Conservation (phyloP, 2,329 filamentous ascomycete genomes). For the Albophoma yamanashiensis region DNA sequence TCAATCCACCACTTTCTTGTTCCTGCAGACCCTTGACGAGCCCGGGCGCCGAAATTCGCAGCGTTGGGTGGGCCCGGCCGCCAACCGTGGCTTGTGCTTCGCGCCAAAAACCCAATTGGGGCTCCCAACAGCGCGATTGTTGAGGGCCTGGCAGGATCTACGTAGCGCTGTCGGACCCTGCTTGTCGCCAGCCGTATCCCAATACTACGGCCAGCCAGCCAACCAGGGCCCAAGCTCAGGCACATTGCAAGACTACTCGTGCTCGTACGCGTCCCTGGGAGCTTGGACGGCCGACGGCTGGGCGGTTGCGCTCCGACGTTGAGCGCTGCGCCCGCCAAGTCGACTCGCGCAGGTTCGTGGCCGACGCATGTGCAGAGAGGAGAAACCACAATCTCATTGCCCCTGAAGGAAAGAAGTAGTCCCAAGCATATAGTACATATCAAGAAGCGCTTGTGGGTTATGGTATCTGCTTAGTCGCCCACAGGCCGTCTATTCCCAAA, state of each 20-base stretch:
- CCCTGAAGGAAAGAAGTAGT: slow-evolving; percentile 7
- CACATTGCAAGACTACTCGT: too few relatives aligned
- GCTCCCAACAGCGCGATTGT: slow-evolving; percentile 3
- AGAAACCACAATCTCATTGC: slow-evolving; percentile 6
- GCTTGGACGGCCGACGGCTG: too few relatives aligned
- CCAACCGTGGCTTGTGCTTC: neutral
- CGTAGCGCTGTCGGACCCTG: neutral
- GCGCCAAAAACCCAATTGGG: slow-evolving; percentile 3
- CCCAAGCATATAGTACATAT: slow-evolving; percentile 14
- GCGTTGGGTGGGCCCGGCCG: neutral
- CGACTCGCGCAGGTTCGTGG: neutral
- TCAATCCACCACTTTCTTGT: neutral
- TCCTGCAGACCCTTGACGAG: neutral
- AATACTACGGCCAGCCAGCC: neutral
- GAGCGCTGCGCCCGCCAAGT: neutral
- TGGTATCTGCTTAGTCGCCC: slow-evolving; percentile 9
- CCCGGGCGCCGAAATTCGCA: neutral
- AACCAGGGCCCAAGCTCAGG: neutral
- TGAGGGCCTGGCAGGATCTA: neutral
- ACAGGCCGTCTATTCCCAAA: slow-evolving; percentile 8
- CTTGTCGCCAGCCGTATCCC: neutral
- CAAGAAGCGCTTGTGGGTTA: slow-evolving; percentile 9
- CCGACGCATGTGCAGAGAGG: neutral
- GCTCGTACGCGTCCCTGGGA: too few relatives aligned
- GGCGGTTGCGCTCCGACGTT: neutral